A percentile compares a stretch with the other conserved stretches of the same genome.
These are phyloP conservation scores for Fraxinus sp. DNA, from an alignment of 305 asterid species.

Conservation along the genomic window DNA sequence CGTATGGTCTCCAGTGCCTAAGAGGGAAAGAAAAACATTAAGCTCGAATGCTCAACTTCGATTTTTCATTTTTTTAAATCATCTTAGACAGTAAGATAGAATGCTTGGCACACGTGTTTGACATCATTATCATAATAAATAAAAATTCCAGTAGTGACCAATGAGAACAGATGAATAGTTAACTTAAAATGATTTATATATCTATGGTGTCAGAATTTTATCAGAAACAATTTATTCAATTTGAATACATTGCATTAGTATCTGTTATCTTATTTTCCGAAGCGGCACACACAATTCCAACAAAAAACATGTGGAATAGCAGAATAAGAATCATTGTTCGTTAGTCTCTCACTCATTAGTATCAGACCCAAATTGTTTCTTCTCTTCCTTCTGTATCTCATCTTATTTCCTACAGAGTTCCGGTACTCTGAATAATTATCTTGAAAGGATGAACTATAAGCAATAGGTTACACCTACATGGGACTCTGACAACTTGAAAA, in stretches of 20 bases:
- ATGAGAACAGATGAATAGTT: background rate
- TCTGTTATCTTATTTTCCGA: background rate
- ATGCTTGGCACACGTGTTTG: background rate
- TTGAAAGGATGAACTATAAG: background rate
- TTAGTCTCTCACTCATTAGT: background rate
- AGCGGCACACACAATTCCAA: background rate
- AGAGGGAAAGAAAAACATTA: conserved; percentile 18
- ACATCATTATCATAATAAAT: conserved; percentile 8
- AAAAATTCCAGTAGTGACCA: background rate
- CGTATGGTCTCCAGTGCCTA: conserved; percentile 95
- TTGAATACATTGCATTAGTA: background rate
- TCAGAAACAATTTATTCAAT: background rate
- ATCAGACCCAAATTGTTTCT: background rate
- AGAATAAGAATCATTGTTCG: background rate
- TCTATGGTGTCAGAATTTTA: background rate
- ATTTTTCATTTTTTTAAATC: background rate
- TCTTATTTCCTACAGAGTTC: background rate
- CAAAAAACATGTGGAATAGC: background rate
- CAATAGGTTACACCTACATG: background rate
- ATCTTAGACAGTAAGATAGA: background rate
- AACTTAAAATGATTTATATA: background rate
- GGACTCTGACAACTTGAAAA: background rate
- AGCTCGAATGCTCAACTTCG: background rate
- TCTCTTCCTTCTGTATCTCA: background rate
- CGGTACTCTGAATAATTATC: background rate